Evolutionary conservation across 257 asterid species (phyloP), one percentile per base, ranked within the genome.

Genomic region (Solanum bukasovii): DNA sequence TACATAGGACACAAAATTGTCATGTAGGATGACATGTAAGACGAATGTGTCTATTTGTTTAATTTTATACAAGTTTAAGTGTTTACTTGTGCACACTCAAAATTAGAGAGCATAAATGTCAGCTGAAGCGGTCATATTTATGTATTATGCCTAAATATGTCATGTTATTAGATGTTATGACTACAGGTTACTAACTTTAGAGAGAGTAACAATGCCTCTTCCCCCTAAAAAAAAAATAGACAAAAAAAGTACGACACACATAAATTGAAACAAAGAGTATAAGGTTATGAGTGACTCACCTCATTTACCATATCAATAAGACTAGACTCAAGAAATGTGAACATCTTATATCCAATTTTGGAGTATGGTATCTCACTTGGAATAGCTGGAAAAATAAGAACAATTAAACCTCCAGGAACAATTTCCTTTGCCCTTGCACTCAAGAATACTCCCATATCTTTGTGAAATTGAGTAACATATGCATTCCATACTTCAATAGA

Each of bases 381-480:
- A 74, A 74, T 74, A 10, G 31, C 5, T 74, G 52, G 52, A 5
- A 74, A 16, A 14, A 89, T 13, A 9, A 91, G 46, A 29, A 88
- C 23, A 85, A 91, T 10, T 5, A 92, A n/a, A 1, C 94, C 94
- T 18, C 93, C 91, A 5, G 5, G 84, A 27, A 88, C 89, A 35
- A 90, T 88, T 86, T 93, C 94, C 20, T 77, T 71, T 2, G 90
- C 91, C 52, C 94, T 91, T 27, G 89, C 90, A 34, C 38, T 68
- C 23, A 92, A 33, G 23, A 93, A 93, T 10, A 7, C 83, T 27
- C 25, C 74, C 87, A 93, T 70, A 31, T 90, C 93, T 84, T 29
- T 88, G 3, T 23, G 74, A 35, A 86, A 93, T 65, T 91, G 91
- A 44, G 40, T 13, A 1, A 87, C 79, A 83, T 88, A 93, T 12